Base-by-base conservation (phyloP, 805 yeast genomes). In the Wickerhamomyces bovis region DNA sequence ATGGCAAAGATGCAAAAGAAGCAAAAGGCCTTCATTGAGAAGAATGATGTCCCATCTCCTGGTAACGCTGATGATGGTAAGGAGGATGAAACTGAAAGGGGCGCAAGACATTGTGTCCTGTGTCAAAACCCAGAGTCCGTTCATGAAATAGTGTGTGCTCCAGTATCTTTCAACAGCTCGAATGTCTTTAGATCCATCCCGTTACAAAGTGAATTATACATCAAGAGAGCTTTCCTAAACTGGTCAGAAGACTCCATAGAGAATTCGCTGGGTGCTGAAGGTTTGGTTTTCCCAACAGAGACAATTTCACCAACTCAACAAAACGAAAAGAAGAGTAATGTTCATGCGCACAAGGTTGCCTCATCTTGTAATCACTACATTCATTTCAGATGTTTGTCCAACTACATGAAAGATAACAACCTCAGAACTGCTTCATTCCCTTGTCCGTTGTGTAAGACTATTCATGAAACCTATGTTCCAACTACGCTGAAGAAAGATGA, bases 381-480 rank as follows among this genome's bases (percentile, higher is more conserved):
- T 79, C 99, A 94, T 63, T 80, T 75, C 53, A 71, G 73, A 18
- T 94, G 99, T 64, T 87, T 84, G 62, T 63, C 74, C 47, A 81
- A 83, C 45, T 83, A 78, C 60, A 64, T 81, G 78, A 51, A 81
- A 84, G 36, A 72, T 85, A 63, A 85, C 79, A 50, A 71, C 52
- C 62, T 71, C 3, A 75, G 76, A 10, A 76, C 77, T 23, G 75
- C 77, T 19, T 89, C 86, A 52, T 88, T 89, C 56, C 67, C 88
- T n/a, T 94, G 99, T 62, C 98, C 99, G 0, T 72, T 94, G 38
- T 94, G 99, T 71, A 89, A 89, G 51, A 86, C 96, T 0, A 75
- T 83, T 31, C 85, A 82, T 63, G 87, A 88, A 55, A 71, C 79
- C 49, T 87, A 87, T 56, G 65, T 88, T 41, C 96, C 96, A 0